These are phyloP conservation scores for Tulasnella sp. DNA, from an alignment of 768 basidiomycete species.

Conservation along the genomic window DNA sequence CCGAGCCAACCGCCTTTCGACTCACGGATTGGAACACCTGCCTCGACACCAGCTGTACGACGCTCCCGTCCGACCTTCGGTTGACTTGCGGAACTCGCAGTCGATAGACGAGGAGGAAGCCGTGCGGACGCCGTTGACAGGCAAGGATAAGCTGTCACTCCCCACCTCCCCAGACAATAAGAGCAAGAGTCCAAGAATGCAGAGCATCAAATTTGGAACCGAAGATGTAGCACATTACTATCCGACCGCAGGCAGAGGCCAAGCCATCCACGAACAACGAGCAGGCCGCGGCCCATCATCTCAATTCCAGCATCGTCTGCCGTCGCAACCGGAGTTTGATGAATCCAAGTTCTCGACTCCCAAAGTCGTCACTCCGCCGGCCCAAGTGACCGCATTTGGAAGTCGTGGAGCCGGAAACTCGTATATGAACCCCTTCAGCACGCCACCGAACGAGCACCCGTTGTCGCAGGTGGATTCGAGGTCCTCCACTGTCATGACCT, in stretches of 20 bases:
- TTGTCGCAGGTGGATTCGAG: background rate
- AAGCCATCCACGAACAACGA: slow-evolving; percentile 28
- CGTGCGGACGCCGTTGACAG: background rate
- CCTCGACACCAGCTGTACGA: slow-evolving; percentile 86
- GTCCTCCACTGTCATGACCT: background rate
- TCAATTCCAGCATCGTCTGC: background rate
- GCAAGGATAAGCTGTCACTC: background rate
- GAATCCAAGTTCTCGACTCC: background rate
- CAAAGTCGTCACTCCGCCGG: background rate
- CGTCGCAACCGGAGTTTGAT: background rate
- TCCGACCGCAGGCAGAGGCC: slow-evolving; percentile 48
- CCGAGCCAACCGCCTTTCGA: slow-evolving; percentile 32
- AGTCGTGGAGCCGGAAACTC: background rate
- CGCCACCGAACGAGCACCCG: background rate
- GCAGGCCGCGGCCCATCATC: background rate
- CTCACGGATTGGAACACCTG: slow-evolving; percentile 48
- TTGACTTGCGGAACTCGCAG: slow-evolving; percentile 5
- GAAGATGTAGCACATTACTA: slow-evolving; percentile 76
- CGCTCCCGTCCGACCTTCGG: slow-evolving; percentile 57
- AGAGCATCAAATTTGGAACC: slow-evolving; percentile 65
- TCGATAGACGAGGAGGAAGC: slow-evolving; percentile 12
- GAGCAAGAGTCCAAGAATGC: slow-evolving; percentile 14
- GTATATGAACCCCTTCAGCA: background rate
- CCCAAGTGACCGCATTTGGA: background rate
- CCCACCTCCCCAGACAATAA: slow-evolving; percentile 41